Conservation (phyloP, 345 rosid species). For the Sonneratia caseolaris region DNA sequence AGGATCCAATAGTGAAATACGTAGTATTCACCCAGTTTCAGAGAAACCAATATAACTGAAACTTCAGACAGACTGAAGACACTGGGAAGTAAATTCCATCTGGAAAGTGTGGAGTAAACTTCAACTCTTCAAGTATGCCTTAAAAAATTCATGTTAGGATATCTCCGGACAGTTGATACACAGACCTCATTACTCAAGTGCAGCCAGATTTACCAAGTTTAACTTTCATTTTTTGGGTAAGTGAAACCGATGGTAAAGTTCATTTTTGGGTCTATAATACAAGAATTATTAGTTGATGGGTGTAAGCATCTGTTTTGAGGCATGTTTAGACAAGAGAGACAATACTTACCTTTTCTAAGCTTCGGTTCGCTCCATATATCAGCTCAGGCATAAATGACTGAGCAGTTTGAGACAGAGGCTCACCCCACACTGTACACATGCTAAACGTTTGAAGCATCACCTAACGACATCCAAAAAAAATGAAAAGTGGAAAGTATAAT, state of each 20-base stretch:
- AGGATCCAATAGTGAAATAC: neutral
- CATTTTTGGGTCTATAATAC: neutral
- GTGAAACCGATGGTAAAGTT: neutral
- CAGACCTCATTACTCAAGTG: neutral
- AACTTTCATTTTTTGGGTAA: neutral
- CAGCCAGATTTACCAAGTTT: neutral
- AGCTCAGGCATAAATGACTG: constrained; percentile 54
- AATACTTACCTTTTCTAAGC: constrained; percentile 29
- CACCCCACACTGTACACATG: constrained; percentile 39
- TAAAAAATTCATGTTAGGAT: neutral
- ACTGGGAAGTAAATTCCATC: neutral
- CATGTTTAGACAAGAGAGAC: neutral
- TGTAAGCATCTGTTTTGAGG: too few relatives aligned
- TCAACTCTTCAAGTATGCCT: neutral
- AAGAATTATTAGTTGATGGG: too few relatives aligned
- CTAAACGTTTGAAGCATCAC: constrained; percentile 27
- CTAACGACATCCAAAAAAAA: constrained; percentile 1
- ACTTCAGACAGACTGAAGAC: neutral
- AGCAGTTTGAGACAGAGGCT: constrained; percentile 54
- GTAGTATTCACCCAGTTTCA: neutral
- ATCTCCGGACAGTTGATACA: neutral
- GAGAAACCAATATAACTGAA: neutral
- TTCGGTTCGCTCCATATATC: constrained; percentile 29
- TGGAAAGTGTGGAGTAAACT: neutral
- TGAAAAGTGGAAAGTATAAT: neutral